Base-by-base conservation (phyloP, 164 flowering plant genomes). In the Chloranthus sessilifolius region DNA sequence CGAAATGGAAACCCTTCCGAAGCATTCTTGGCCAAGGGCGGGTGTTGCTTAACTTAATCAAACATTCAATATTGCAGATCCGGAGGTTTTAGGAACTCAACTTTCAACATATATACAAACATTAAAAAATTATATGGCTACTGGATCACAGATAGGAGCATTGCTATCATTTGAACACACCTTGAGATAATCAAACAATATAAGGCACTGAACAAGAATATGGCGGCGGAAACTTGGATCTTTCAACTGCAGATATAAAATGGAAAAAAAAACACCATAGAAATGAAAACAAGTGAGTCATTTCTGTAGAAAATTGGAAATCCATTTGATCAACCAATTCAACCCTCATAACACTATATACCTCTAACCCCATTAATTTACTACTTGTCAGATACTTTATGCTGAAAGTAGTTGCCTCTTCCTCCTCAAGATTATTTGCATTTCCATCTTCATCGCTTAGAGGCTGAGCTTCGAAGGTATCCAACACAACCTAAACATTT, bases 211-310 rank as follows among this genome's bases (percentile, higher is more conserved):
- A 56, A 94, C 78, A 65, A 94, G 95, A 62, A 89, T 47, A 65
- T 94, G 97, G 48, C 96, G 95, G 6, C 99, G 82, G 51, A 94
- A 94, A 74, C 91, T 85, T 47, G 99, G 91, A 76, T 94, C 99
- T 71, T 85, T 94, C 63, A 94, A 68, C 97, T 92, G 88, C 31
- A 31, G 51, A 23, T 16, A 17, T 53, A 40, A 14, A 27, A 42
- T 14, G 11, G 22, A 36, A 36, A 10, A 35, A 11, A 16, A 15
- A 35, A 19, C 10, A 11, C 28, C 28, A 23, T 8, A 50, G n/a
- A 19, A 7, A 22, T 11, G 16, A 43, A 53, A 53, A 9, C 14
- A 3, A 31, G 4, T 43, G 47, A 29, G 53, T 15, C 7, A 53
- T 25, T 12, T n/a, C n/a, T 20, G 27, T 22, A 31, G n/a, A 22